Evolutionary conservation across 257 asterid species (phyloP).

Genomic region (Solanum clarkiae): DNA sequence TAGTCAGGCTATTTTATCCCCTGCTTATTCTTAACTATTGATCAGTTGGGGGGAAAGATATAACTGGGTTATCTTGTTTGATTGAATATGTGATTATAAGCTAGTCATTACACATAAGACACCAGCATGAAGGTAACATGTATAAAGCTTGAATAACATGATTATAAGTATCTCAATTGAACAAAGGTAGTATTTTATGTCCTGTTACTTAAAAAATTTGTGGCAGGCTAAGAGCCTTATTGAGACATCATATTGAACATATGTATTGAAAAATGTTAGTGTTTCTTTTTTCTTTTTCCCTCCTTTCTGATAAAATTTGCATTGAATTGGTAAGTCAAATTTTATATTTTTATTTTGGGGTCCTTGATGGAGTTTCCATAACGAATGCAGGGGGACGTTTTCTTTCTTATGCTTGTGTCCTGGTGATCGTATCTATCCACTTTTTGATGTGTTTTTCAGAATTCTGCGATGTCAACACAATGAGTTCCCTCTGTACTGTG

Average conservation of each 20-base stretch:
- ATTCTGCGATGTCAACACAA: background rate
- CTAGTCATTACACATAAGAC: background rate
- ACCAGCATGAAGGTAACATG: background rate
- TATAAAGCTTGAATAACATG: background rate
- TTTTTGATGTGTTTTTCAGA: background rate
- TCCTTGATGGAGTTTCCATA: background rate
- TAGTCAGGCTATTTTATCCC: background rate
- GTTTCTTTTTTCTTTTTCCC: background rate
- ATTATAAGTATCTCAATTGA: background rate
- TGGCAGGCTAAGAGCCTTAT: background rate
- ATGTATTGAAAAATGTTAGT: background rate
- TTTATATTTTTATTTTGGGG: background rate
- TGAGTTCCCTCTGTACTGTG: background rate
- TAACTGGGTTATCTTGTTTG: background rate
- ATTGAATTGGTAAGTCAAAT: background rate
- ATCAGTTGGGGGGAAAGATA: background rate
- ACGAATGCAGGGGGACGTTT: background rate
- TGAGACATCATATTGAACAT: background rate
- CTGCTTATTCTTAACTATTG: background rate
- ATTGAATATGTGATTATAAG: background rate
- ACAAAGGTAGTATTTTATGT: background rate
- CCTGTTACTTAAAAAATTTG: background rate
- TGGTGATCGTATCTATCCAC: background rate
- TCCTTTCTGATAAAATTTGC: background rate
- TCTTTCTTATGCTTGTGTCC: background rate